phyloP scores from a whole-genome alignment of 2,329 filamentous ascomycete species.

The Lizonia empirigonia region DNA sequence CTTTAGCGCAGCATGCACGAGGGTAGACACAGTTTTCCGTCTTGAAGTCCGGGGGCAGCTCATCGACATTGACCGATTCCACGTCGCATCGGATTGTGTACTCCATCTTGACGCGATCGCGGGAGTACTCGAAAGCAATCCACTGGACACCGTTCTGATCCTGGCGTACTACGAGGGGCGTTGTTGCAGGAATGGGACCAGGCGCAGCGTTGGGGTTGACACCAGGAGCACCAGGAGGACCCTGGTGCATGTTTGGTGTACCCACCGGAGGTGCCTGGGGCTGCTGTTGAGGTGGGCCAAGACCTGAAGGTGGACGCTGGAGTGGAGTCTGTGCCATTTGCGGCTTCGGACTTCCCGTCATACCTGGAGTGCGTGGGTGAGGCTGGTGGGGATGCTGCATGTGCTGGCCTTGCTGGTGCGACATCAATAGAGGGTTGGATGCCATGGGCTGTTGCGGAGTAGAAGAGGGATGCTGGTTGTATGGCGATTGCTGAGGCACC shows the following conservation, averaged over 20 bases:
- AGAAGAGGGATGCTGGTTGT: slow-evolving; percentile 60
- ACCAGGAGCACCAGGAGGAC: slow-evolving; percentile 52
- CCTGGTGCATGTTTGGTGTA: slow-evolving; percentile 49
- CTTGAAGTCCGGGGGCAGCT: slow-evolving; percentile 86
- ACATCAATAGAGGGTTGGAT: slow-evolving; percentile 58
- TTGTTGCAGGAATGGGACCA: slow-evolving; percentile 95
- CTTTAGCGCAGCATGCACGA: slow-evolving; percentile 90
- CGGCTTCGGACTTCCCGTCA: slow-evolving; percentile 65
- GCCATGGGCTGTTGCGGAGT: slow-evolving; percentile 63
- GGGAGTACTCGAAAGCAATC: slow-evolving; percentile 98
- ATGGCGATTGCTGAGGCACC: slow-evolving; percentile 62
- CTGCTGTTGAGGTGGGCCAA: slow-evolving; percentile 48
- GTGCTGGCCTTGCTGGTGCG: slow-evolving; percentile 53
- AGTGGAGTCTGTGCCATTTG: slow-evolving; percentile 58
- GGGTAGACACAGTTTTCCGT: slow-evolving; percentile 98
- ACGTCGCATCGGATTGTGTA: slow-evolving; percentile 98
- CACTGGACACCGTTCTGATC: slow-evolving; percentile 97
- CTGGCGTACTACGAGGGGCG: slow-evolving; percentile 89
- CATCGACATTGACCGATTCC: slow-evolving; percentile 91
- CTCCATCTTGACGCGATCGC: slow-evolving; percentile 98
- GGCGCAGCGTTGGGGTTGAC: slow-evolving; percentile 91
- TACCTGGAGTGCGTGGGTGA: slow-evolving; percentile 59
- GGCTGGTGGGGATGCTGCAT: slow-evolving; percentile 51
- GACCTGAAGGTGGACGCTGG: slow-evolving; percentile 61
- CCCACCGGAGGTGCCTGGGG: slow-evolving; percentile 50